Percentiles rank a stretch among this genome's conserved stretches.
Evolutionary conservation across 1,139 yeast species (phyloP).

Genomic region (Protomyces arabidopsidicola): DNA sequence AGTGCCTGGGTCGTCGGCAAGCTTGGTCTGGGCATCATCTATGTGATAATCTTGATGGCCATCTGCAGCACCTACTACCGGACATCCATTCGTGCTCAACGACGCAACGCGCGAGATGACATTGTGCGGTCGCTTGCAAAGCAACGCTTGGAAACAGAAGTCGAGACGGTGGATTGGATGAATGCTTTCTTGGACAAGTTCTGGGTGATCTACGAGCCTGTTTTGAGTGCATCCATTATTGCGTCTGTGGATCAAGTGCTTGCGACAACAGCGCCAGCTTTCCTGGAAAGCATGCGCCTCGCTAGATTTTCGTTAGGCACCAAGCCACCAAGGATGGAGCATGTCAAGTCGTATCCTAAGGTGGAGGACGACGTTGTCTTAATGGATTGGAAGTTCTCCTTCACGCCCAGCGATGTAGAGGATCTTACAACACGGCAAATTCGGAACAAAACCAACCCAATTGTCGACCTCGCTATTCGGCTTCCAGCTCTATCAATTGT

Average conservation of each 20-base stretch:
- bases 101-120: constrained; percentile 66
- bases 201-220: constrained; percentile 88
- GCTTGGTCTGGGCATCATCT: constrained; percentile 70
- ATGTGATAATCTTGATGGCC: constrained; percentile 66
- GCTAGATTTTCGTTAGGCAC: constrained; percentile 89
- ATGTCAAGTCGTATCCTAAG: constrained; percentile 79
- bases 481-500: constrained; percentile 43
- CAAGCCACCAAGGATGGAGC: constrained; percentile 88
- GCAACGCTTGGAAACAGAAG: constrained; percentile 74
- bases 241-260: constrained; percentile 78
- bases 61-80: constrained; percentile 66
- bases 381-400: constrained; percentile 90
- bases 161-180: constrained; percentile 92
- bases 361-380: constrained; percentile 88
- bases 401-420: constrained; percentile 81
- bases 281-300: constrained; percentile 74
- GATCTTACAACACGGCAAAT: constrained; percentile 80
- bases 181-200: constrained; percentile 81
- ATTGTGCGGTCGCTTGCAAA: constrained; percentile 83
- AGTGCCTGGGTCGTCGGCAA: constrained; percentile 77
- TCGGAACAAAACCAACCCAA: constrained; percentile 77
- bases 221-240: constrained; percentile 78
- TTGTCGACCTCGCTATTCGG: constrained; percentile 46
- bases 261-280: constrained; percentile 67
- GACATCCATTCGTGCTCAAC: constrained; percentile 73